Base-by-base conservation (phyloP, 495 filamentous ascomycete genomes). In the Parachaetomium inaequale region DNA sequence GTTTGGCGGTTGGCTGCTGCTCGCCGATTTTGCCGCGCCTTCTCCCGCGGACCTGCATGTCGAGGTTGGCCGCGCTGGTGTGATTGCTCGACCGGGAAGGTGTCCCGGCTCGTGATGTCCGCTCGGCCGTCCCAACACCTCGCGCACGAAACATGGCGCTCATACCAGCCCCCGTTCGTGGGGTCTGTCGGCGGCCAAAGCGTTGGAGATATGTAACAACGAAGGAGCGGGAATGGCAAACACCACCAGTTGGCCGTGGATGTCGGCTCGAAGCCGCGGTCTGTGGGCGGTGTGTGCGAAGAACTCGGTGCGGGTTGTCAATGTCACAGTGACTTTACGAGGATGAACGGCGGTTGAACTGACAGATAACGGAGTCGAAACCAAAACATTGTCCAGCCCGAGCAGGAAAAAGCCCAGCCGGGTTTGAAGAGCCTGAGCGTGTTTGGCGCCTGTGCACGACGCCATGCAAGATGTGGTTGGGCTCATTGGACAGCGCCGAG, bases 311-410 rank as follows among this genome's bases (percentile, higher is more conserved):
- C 11, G 11, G 34, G 10, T 36, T 17, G 36, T 3, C 32, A 1
- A 53, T 7, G 58, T 61, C 58, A 36, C 50, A 7, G 58, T 45
- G 38, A 61, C 49, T 54, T 54, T 15, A 15, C 2, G 36, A 25
- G 7, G n/a, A 31, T 23, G 36, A 23, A 28, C 15, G 17, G 36
- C 2, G 7, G 23, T n/a, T 38, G 7, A 52, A 43, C 23, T 26
- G 36, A 2, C 19, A 26, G 50, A 47, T 46, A 43, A 53, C 50
- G 38, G 28, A 43, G 26, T 7, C 28, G 17, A 15, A 32, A 31
- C 31, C 38, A 17, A 31, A 25, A 40, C 49, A 61, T 50, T 61
- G 58, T 61, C 50, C 11, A 45, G n/a, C n/a, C n/a, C 2, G 36
- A 0, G 58, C 36, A 38, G 12, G 1, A 17, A 38, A 23, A 34